Conservation (phyloP, 73 alveolate species). For the Paramecium caudatum region DNA sequence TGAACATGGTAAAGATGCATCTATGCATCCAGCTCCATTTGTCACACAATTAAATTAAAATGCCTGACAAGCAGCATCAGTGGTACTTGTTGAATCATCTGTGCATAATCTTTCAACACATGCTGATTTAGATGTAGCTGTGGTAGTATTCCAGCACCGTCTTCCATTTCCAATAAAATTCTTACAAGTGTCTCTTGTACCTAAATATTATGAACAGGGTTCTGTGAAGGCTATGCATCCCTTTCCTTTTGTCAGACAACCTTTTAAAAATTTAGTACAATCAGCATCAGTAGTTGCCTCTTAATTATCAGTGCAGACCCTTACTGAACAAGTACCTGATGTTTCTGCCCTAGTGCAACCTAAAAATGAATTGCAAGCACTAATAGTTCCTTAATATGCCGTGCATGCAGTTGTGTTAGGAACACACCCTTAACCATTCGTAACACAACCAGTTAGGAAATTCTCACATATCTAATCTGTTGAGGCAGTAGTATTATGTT, state of each 20-base stretch:
- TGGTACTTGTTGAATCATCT: conserved; percentile 13
- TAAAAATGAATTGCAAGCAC: background rate
- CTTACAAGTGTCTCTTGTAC: background rate
- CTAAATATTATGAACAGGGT: conserved; percentile 31
- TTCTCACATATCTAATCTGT: conserved; percentile 1
- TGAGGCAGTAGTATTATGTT: background rate
- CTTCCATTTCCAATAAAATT: conserved; percentile 57
- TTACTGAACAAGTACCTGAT: background rate
- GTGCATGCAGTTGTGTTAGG: background rate
- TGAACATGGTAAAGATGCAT: conserved; percentile 11
- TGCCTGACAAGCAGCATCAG: conserved; percentile 26
- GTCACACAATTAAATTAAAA: conserved; percentile 31
- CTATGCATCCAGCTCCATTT: conserved; percentile 41
- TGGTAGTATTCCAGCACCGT: conserved; percentile 25
- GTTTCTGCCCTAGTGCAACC: background rate
- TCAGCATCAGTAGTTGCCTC: conserved; percentile 14
- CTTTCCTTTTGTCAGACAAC: conserved; percentile 52
- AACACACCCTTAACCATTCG: conserved; percentile 35
- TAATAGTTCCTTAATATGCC: background rate
- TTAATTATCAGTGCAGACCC: conserved; percentile 22
- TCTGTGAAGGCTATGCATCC: conserved; percentile 59
- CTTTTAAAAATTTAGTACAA: background rate
- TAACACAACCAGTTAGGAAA: conserved; percentile 4
- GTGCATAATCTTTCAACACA: conserved; percentile 13
- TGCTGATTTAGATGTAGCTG: background rate